Evolutionary conservation across 352 stramenopile species (phyloP).

Genomic region (Globisporangium polare): DNA sequence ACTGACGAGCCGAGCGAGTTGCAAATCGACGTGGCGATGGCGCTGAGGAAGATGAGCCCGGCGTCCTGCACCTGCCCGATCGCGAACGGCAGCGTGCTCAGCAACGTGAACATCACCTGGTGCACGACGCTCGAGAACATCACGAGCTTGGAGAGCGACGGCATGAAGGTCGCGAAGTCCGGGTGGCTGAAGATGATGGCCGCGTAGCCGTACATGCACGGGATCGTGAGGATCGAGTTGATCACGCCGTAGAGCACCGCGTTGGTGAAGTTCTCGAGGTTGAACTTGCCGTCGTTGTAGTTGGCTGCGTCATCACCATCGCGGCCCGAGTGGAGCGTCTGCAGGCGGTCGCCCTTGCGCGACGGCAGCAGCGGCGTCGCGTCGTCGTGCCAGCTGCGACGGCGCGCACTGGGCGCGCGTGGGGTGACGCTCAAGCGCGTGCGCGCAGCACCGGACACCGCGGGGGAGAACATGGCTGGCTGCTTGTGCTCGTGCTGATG

Average conservation of each 20-base stretch:
- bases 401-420: conserved; percentile 14
- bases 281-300: neutral
- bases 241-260: conserved; percentile 87
- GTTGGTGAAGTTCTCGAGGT: conserved; percentile 47
- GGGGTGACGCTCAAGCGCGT: conserved; percentile 36
- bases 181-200: conserved; percentile 94
- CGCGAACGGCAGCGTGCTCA: conserved; percentile 94
- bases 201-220: conserved; percentile 94
- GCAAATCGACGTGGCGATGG: conserved; percentile 92
- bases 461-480: conserved; percentile 49
- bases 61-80: conserved; percentile 98
- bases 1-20: conserved; percentile 64
- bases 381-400: conserved; percentile 32
- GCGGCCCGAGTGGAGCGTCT: neutral
- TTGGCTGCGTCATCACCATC: neutral
- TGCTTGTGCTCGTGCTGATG: too few species aligned
- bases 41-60: conserved; percentile 96
- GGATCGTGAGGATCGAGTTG: conserved; percentile 93
- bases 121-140: conserved; percentile 96
- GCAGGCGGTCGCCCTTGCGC: conserved; percentile 8
- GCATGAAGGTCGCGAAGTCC: conserved; percentile 87
- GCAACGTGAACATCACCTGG: conserved; percentile 84
- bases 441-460: conserved; percentile 52
- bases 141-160: conserved; percentile 94
- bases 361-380: conserved; percentile 26